These are phyloP conservation scores for Kazachstania psychrophila DNA, from an alignment of 805 yeast species.

Conservation along the genomic window DNA sequence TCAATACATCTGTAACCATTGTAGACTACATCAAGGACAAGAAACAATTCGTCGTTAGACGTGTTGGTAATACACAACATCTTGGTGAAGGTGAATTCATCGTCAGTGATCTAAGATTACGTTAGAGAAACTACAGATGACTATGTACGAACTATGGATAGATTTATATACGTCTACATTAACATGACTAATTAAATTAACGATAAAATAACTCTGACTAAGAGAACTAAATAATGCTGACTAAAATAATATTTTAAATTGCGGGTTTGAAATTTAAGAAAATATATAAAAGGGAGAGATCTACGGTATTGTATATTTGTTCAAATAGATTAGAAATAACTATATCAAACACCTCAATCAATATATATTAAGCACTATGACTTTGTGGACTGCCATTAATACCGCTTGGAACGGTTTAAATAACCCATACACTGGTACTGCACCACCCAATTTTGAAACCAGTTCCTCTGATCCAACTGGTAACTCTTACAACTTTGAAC, in stretches of 20 bases:
- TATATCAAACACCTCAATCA: too few species aligned
- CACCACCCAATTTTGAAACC: neutral
- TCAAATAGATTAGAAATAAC: too few species aligned
- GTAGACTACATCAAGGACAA: conserved; percentile 44
- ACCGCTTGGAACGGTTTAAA: conserved; percentile 6
- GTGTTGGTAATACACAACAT: conserved; percentile 62
- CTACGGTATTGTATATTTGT: too few species aligned
- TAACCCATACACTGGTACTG: conserved; percentile 13
- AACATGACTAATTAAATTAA: conserved; percentile 28
- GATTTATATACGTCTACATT: too few species aligned
- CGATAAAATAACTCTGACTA: neutral
- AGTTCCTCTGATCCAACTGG: conserved; percentile 1
- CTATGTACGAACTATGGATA: neutral
- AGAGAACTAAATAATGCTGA: too few species aligned
- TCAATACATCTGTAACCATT: conserved; percentile 64
- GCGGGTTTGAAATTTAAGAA: too few species aligned
- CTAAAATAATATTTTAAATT: too few species aligned
- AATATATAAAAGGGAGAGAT: too few species aligned
- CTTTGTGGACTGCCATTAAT: conserved; percentile 1
- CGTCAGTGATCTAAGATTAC: conserved; percentile 40
- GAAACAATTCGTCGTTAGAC: conserved; percentile 36
- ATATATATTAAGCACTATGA: too few species aligned
- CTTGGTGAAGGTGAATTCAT: conserved; percentile 46
- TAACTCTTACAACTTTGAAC: conserved; percentile 39
- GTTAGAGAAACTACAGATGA: conserved; percentile 21